These are phyloP conservation scores for Talaromyces pinophilus DNA, from an alignment of 2,329 filamentous ascomycete species.

Conservation along the genomic window DNA sequence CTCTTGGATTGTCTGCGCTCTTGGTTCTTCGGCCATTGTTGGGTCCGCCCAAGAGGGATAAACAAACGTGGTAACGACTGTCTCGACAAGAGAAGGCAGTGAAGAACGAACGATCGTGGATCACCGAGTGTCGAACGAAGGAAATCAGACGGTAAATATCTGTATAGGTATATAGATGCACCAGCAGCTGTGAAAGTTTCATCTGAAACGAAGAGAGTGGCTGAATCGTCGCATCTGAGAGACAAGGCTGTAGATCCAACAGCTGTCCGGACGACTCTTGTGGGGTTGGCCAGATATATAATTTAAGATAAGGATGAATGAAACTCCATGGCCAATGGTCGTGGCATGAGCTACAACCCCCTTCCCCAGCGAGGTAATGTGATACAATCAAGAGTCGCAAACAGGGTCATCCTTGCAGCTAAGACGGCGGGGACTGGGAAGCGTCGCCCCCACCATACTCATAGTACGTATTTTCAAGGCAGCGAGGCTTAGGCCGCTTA, in stretches of 20 bases:
- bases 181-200: background rate
- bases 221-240: constrained; percentile 12
- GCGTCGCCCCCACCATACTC: background rate
- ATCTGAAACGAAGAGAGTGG: constrained; percentile 7
- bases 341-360: constrained; percentile 7
- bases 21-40: constrained; percentile 45
- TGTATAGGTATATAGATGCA: background rate
- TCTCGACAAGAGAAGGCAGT: background rate
- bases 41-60: background rate
- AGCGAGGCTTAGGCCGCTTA: constrained; percentile 10
- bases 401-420: constrained; percentile 10
- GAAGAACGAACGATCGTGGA: background rate
- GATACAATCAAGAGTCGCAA: background rate
- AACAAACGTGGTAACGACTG: background rate
- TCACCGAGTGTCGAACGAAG: background rate
- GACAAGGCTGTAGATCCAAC: constrained; percentile 14
- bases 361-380: background rate
- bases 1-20: constrained; percentile 48
- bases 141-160: background rate
- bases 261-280: constrained; percentile 7
- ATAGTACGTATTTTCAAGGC: background rate
- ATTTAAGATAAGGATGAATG: background rate
- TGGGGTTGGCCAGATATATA: constrained; percentile 1
- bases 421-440: constrained; percentile 13
- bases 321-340: constrained; percentile 2